These are phyloP conservation scores for Aspergillus tubingensis DNA, from an alignment of 2,329 filamentous ascomycete species.

Conservation along the genomic window DNA sequence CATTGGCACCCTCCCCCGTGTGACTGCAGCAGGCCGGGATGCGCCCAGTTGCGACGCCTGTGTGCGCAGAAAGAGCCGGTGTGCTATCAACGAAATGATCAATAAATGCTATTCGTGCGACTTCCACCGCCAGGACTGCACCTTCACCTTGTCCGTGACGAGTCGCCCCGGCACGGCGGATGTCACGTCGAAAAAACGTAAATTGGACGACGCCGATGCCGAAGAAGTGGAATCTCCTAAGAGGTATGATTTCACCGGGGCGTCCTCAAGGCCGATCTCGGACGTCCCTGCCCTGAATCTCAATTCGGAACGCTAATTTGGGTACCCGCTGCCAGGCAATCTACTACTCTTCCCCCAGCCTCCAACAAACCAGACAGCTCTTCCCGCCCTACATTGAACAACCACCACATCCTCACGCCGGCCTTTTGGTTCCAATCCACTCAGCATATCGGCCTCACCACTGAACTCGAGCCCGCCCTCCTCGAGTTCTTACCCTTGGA, in stretches of 20 bases:
- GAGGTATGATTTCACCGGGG: conserved; percentile 33
- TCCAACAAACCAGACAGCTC: conserved; percentile 25
- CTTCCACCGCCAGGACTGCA: conserved; percentile 48
- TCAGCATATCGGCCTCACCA: conserved; percentile 47
- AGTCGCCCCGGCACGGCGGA: conserved; percentile 24
- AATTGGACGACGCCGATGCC: conserved; percentile 35
- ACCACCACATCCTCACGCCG: conserved; percentile 29
- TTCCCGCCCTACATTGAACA: conserved; percentile 18
- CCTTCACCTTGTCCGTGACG: conserved; percentile 36
- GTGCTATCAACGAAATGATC: conserved; percentile 47
- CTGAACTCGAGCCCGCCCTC: conserved; percentile 44
- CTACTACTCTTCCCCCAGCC: conserved; percentile 22
- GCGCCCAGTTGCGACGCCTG: conserved; percentile 46
- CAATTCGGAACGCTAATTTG: conserved; percentile 19
- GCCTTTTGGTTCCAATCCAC: conserved; percentile 40
- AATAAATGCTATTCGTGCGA: conserved; percentile 49
- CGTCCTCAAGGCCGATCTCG: conserved; percentile 22
- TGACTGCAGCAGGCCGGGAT: conserved; percentile 35
- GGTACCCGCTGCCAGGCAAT: conserved; percentile 26
- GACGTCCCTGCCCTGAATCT: conserved; percentile 19
- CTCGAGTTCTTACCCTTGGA: conserved; percentile 44
- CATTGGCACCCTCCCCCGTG: conserved; percentile 30
- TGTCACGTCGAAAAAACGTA: conserved; percentile 41
- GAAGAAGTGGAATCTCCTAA: conserved; percentile 36
- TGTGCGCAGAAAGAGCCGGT: conserved; percentile 45